Conservation (phyloP, 805 yeast species). For the Brettanomyces naardenensis region DNA sequence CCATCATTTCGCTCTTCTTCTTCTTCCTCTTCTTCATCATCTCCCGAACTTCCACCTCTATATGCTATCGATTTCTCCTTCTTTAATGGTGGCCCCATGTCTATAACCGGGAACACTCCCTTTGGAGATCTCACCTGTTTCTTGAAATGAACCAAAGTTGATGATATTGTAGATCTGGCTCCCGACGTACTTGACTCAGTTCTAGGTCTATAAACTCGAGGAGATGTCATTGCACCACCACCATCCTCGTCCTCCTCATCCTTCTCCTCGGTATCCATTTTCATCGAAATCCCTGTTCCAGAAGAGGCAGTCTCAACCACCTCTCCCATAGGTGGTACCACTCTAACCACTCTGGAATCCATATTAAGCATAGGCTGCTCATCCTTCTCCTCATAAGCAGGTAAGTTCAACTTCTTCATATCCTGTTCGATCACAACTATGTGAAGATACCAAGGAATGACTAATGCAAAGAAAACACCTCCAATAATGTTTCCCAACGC, state of each 20-base stretch:
- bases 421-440: constrained; percentile 66
- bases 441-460: constrained; percentile 68
- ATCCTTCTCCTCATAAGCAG: constrained; percentile 63
- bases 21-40: constrained; percentile 2
- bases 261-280: background rate
- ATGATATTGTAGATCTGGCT: background rate
- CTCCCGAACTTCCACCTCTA: constrained; percentile 20
- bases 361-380: constrained; percentile 73
- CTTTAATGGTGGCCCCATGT: constrained; percentile 61
- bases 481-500: constrained; percentile 73
- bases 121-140: constrained; percentile 46
- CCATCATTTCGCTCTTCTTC: constrained; percentile 2
- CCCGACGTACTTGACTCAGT: background rate
- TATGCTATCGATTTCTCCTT: constrained; percentile 54
- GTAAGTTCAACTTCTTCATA: constrained; percentile 51
- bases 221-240: background rate
- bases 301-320: background rate
- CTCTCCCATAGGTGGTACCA: background rate
- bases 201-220: background rate
- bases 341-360: constrained; percentile 71
- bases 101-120: constrained; percentile 74
- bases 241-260: background rate
- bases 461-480: constrained; percentile 59
- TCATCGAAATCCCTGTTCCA: too few relatives aligned
- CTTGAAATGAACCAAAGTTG: background rate